Base-by-base conservation (phyloP, 371 early-diverging fungal species). In the Mortierella sp. region DNA sequence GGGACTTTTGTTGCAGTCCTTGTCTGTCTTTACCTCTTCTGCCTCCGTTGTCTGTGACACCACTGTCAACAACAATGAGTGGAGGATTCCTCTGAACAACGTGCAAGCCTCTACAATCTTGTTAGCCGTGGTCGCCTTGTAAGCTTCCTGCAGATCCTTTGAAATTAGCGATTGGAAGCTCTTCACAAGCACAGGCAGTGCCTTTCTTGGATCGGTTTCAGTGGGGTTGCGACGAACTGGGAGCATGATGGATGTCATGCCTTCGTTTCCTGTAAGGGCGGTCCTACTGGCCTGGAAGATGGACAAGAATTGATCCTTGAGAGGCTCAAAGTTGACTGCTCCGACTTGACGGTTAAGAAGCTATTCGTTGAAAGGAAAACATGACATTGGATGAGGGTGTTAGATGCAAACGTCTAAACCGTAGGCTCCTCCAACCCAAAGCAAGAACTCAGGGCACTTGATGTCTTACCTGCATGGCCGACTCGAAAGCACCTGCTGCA, bases 401-500 rank as follows among this genome's bases (percentile, higher is more conserved):
- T 34, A 34, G 34, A 34, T 34, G 10, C 34, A 34, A 4, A 10
- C 34, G 4, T n/a, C n/a, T n/a, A n/a, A n/a, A n/a, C n/a, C n/a
- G n/a, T n/a, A n/a, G n/a, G 10, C 34, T 34, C 10, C 34, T 7
- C 34, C 34, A 34, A 34, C 7, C 34, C 34, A 1, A 16, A 44
- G 29, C 4, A 6, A 24, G 6, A 19, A 43, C 27, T 46, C 17
- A 49, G 25, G 0, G 24, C 31, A 16, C 16, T 21, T 21, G 6
- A n/a, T 24, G 14, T 37, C 50, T 57, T 72, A 90, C 87, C 85
- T 92, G 91, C 95, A 98, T 96, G 10, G 96, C 98, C 31, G 88
- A 88, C 60, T 96, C 96, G 78, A 96, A 96, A 7, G 92, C 85
- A 48, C 98, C 98, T 6, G 96, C 95, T 0, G 95, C 95, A 64